Conservation (phyloP, 1,139 yeast species). For the Geotrichum citri-aurantii region DNA sequence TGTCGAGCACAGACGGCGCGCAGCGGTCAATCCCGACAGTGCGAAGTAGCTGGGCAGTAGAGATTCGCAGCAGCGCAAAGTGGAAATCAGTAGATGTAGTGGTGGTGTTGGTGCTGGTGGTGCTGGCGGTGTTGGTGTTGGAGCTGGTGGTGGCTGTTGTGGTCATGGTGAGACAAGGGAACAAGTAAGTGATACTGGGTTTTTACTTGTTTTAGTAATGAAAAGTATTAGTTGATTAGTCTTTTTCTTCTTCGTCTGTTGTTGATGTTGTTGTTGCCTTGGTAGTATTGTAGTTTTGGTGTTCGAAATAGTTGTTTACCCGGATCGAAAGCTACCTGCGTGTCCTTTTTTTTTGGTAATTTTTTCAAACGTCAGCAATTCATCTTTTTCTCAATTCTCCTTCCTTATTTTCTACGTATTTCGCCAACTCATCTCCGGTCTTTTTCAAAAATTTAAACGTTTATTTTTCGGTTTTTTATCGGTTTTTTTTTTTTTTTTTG, state of each 20-base stretch:
- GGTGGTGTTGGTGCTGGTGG: not conserved
- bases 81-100: slow-evolving; percentile 41
- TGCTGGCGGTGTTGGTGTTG: no score
- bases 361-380: not conserved
- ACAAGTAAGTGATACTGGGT: not conserved
- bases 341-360: not conserved
- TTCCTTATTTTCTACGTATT: not conserved
- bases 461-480: no score
- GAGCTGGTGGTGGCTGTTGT: not conserved
- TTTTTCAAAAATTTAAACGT: no score
- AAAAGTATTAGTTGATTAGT: not conserved
- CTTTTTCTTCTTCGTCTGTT: not conserved
- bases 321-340: not conserved
- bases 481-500: no score
- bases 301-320: not conserved
- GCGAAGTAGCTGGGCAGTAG: slow-evolving; percentile 61
- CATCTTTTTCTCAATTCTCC: not conserved
- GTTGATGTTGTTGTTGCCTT: not conserved
- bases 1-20: slow-evolving; percentile 55
- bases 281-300: not conserved
- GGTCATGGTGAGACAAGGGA: not conserved
- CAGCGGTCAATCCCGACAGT: slow-evolving; percentile 71
- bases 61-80: slow-evolving; percentile 54
- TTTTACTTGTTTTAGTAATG: no score
- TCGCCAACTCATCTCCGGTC: not conserved